phyloP scores from a whole-genome alignment of 805 yeast genomes.

The Starmerella powellii region DNA sequence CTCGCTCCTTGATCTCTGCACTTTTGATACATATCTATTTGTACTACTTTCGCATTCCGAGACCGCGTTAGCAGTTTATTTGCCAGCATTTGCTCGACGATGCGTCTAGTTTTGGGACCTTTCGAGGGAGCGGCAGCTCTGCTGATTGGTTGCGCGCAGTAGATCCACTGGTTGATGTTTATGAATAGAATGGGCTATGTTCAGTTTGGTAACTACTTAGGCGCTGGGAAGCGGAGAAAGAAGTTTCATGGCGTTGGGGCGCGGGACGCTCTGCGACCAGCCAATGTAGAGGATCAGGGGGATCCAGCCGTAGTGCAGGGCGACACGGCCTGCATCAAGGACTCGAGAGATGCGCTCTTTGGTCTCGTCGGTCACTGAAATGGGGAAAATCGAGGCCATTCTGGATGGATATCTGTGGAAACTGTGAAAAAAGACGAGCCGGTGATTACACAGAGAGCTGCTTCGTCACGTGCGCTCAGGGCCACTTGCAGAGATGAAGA shows the following conservation, averaged over 20 bases:
- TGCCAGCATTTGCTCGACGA: too few species aligned
- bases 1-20: too few species aligned
- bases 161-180: too few species aligned
- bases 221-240: constrained; percentile 73
- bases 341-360: constrained; percentile 78
- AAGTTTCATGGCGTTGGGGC: constrained; percentile 67
- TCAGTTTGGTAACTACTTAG: constrained; percentile 26
- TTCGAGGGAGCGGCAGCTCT: too few species aligned
- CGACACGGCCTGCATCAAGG: constrained; percentile 69
- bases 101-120: too few species aligned
- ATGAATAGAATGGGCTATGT: too few species aligned
- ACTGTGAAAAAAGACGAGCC: neutral
- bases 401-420: neutral
- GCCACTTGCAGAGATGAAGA: too few species aligned
- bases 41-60: too few species aligned
- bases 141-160: too few species aligned
- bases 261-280: constrained; percentile 67
- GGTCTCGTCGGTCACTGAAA: constrained; percentile 32
- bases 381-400: constrained; percentile 22
- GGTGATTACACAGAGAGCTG: constrained; percentile 1
- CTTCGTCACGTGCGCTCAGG: too few species aligned
- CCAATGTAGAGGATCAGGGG: constrained; percentile 91
- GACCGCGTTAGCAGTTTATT: too few species aligned
- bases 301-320: constrained; percentile 93
- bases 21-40: too few species aligned